These are phyloP conservation scores for Sequoia sempervirens DNA, from an alignment of 75 land plant genomes.

Conservation along the genomic window DNA sequence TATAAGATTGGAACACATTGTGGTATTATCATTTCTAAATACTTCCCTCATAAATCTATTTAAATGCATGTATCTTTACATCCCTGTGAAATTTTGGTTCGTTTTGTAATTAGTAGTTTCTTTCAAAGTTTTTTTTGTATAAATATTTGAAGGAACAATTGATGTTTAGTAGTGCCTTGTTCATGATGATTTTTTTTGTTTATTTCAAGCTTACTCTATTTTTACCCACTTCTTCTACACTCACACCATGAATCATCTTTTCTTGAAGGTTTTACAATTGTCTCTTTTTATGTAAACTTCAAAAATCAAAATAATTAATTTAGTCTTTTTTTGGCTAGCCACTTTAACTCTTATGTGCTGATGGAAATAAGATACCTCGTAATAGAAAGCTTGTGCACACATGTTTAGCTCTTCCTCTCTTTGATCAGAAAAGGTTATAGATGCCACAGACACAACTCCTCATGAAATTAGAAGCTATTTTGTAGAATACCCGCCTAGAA, in stretches of 20 bases:
- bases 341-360: neutral
- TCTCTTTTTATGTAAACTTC: neutral
- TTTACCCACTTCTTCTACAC: neutral
- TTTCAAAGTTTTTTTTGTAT: neutral
- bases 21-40: neutral
- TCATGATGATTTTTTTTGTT: neutral
- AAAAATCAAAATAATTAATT: too few relatives aligned
- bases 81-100: neutral
- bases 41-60: neutral
- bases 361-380: neutral
- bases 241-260: neutral
- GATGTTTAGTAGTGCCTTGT: neutral
- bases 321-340: neutral
- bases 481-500: neutral
- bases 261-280: neutral
- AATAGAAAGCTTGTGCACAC: neutral
- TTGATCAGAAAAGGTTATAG: neutral
- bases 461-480: neutral
- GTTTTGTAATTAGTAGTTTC: neutral
- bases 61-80: neutral
- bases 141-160: neutral
- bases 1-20: neutral
- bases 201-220: neutral
- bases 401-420: neutral
- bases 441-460: neutral